Conservation (phyloP, 1,139 yeast genomes). For the Candida gigantensis region DNA sequence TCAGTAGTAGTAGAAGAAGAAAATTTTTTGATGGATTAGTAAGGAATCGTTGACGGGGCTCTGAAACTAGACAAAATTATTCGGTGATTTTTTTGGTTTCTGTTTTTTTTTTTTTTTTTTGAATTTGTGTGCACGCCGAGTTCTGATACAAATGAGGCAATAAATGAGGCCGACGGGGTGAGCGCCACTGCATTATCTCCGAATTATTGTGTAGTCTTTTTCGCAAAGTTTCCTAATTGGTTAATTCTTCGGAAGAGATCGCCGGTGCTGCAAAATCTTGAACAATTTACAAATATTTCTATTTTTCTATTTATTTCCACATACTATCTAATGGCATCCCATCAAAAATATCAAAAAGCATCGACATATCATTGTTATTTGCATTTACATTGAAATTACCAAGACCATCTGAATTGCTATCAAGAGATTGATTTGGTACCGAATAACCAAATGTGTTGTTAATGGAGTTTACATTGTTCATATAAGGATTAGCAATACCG, state of each 20-base stretch:
- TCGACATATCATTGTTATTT: neutral
- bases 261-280: neutral
- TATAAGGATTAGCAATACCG: neutral
- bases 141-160: neutral
- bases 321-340: constrained; percentile 25
- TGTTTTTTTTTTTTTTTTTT: neutral
- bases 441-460: constrained; percentile 8
- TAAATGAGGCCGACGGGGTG: neutral
- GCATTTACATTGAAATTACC: neutral
- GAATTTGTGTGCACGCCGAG: too few species aligned
- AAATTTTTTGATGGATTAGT: too few species aligned
- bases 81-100: neutral
- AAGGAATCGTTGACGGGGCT: too few species aligned
- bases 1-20: too few species aligned
- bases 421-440: constrained; percentile 8
- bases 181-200: too few species aligned
- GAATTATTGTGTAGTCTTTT: too few species aligned
- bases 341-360: constrained; percentile 25
- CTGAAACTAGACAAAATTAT: neutral
- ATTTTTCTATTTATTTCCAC: constrained; percentile 7
- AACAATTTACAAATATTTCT: neutral
- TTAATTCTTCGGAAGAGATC: neutral
- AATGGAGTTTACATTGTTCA: neutral
- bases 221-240: constrained; percentile 3
- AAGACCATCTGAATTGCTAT: neutral